These are phyloP conservation scores for Stephanocyclus meneghinianus DNA, from an alignment of 352 stramenopile species.

Conservation along the genomic window DNA sequence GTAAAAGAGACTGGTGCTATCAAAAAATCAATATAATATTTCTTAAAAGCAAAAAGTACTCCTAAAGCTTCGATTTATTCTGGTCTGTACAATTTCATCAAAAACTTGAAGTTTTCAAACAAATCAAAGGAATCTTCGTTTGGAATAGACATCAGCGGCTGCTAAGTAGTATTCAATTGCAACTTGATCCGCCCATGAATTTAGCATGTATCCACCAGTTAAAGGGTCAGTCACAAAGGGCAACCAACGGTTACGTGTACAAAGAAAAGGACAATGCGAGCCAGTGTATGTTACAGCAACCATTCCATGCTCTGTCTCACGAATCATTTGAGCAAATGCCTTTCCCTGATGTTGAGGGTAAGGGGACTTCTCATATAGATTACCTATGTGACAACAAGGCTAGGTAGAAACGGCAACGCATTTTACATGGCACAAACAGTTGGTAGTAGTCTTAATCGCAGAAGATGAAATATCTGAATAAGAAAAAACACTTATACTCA, in stretches of 20 bases:
- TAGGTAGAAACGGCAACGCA: background rate
- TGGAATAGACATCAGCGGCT: slow-evolving; percentile 8
- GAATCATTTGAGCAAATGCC: slow-evolving; percentile 51
- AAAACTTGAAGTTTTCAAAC: too few relatives aligned
- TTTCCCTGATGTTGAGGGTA: slow-evolving; percentile 45
- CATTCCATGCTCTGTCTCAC: slow-evolving; percentile 38
- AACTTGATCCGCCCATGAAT: slow-evolving; percentile 56
- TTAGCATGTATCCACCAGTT: slow-evolving; percentile 52
- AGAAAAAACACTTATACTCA: slow-evolving; percentile 1
- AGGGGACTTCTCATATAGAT: slow-evolving; percentile 56
- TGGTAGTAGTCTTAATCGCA: background rate
- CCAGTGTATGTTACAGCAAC: slow-evolving; percentile 56
- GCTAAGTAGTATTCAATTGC: slow-evolving; percentile 56
- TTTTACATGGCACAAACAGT: background rate
- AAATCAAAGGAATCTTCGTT: slow-evolving; percentile 2
- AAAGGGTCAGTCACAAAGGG: slow-evolving; percentile 50
- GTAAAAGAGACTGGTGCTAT: too few relatives aligned
- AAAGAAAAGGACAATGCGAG: slow-evolving; percentile 58
- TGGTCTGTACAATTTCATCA: too few relatives aligned
- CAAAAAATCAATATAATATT: too few relatives aligned
- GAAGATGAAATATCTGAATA: background rate
- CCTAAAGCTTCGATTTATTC: too few relatives aligned
- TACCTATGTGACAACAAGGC: slow-evolving; percentile 55
- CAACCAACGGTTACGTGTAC: slow-evolving; percentile 25
- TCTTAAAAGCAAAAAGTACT: too few relatives aligned